phyloP scores from a whole-genome alignment of 2,329 filamentous ascomycete species.

The Fusarium camptoceras region DNA sequence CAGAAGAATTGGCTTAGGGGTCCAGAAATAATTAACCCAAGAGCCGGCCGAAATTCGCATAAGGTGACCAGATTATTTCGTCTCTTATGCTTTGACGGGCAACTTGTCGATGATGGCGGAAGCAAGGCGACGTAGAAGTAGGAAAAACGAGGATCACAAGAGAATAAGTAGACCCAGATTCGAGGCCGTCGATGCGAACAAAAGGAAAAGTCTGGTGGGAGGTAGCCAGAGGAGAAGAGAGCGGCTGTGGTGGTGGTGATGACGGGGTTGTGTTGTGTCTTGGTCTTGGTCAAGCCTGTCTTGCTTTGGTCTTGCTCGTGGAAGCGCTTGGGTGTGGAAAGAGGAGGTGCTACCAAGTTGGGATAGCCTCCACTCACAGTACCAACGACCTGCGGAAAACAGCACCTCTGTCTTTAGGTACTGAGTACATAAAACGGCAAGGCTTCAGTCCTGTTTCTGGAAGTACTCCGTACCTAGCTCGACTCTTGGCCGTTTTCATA shows the following conservation, averaged over 20 bases:
- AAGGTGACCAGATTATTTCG: neutral
- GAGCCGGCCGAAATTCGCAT: neutral
- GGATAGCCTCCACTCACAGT: conserved; percentile 31
- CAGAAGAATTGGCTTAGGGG: neutral
- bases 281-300: conserved; percentile 24
- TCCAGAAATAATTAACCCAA: neutral
- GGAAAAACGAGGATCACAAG: conserved; percentile 28
- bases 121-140: conserved; percentile 28
- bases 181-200: conserved; percentile 4
- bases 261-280: conserved; percentile 37
- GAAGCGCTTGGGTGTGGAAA: conserved; percentile 40
- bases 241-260: conserved; percentile 37
- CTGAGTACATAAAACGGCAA: conserved; percentile 1
- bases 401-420: conserved; percentile 22
- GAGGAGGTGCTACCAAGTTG: conserved; percentile 40
- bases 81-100: neutral
- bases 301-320: conserved; percentile 19
- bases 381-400: conserved; percentile 18
- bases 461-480: conserved; percentile 33
- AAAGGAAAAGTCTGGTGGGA: conserved; percentile 20
- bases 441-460: neutral
- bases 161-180: conserved; percentile 17
- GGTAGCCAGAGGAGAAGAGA: conserved; percentile 26
- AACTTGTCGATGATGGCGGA: conserved; percentile 9
- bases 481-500: conserved; percentile 24